These are phyloP conservation scores for Dothideomycetes sp. DNA, from an alignment of 2,329 filamentous ascomycete genomes.

Conservation along the genomic window DNA sequence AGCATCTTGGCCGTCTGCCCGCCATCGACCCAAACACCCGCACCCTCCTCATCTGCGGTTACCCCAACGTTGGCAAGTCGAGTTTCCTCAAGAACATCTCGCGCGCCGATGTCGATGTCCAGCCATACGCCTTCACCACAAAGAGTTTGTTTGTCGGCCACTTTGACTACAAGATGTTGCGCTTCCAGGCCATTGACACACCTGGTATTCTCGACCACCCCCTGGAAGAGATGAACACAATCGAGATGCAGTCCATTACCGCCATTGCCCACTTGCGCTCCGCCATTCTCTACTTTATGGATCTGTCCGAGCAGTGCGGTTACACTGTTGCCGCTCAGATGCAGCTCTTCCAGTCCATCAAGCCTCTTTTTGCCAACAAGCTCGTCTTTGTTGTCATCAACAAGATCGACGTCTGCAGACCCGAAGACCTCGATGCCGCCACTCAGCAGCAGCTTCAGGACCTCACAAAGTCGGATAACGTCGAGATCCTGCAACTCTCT, in stretches of 20 bases:
- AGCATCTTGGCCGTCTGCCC: constrained; percentile 93
- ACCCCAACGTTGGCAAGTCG: constrained; percentile 95
- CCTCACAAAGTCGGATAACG: constrained; percentile 75
- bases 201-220: constrained; percentile 97
- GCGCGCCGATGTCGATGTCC: constrained; percentile 88
- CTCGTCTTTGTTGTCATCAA: constrained; percentile 94
- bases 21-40: constrained; percentile 97
- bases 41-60: constrained; percentile 91
- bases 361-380: constrained; percentile 94
- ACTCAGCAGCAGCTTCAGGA: constrained; percentile 67
- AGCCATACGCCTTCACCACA: constrained; percentile 97
- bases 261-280: constrained; percentile 94
- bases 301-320: constrained; percentile 90
- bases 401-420: constrained; percentile 88
- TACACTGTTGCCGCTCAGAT: constrained; percentile 91
- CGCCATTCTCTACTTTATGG: constrained; percentile 96
- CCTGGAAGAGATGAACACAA: constrained; percentile 98
- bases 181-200: constrained; percentile 90
- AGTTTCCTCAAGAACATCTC: constrained; percentile 90
- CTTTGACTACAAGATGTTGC: constrained; percentile 91
- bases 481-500: constrained; percentile 85
- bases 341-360: constrained; percentile 90
- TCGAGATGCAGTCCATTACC: constrained; percentile 98
- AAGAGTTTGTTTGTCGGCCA: constrained; percentile 96
- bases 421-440: constrained; percentile 74